These are phyloP conservation scores for Beverwykella pulmonaria DNA, from an alignment of 495 filamentous ascomycete species.

Conservation along the genomic window DNA sequence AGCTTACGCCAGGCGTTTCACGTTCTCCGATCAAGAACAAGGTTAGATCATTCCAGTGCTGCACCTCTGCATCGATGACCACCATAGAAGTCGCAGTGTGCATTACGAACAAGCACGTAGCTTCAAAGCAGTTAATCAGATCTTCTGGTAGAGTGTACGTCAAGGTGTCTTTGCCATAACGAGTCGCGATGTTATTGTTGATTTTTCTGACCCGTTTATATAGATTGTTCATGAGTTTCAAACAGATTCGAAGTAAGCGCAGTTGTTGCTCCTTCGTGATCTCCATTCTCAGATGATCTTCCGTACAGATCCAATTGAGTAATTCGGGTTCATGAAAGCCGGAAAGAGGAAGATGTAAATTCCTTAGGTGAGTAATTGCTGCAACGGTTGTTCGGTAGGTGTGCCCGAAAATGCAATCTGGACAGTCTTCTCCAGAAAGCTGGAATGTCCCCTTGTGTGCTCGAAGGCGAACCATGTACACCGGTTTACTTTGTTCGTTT, in stretches of 20 bases:
- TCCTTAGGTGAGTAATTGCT: neutral
- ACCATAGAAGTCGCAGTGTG: neutral
- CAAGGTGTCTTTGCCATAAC: too few species aligned
- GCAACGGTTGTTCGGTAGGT: neutral
- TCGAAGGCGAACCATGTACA: neutral
- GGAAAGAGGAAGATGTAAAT: neutral
- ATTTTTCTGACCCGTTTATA: neutral
- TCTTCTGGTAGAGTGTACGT: neutral
- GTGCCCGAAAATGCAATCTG: neutral
- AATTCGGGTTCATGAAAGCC: neutral
- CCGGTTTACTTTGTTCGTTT: neutral
- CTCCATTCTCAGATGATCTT: neutral
- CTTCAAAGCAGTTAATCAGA: slow-evolving; percentile 7
- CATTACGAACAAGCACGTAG: neutral
- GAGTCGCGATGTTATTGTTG: neutral
- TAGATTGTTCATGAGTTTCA: neutral
- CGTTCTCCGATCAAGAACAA: neutral
- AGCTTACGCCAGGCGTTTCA: neutral
- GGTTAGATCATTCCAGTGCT: neutral
- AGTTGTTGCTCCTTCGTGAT: neutral
- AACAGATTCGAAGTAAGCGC: neutral
- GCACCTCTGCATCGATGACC: neutral
- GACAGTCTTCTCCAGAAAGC: neutral
- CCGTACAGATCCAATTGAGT: neutral
- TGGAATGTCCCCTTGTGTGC: neutral